A percentile compares a stretch with the other conserved stretches of the same genome.
These are phyloP conservation scores for Trichoderma sp. DNA, from an alignment of 2,329 filamentous ascomycete genomes.

Conservation along the genomic window DNA sequence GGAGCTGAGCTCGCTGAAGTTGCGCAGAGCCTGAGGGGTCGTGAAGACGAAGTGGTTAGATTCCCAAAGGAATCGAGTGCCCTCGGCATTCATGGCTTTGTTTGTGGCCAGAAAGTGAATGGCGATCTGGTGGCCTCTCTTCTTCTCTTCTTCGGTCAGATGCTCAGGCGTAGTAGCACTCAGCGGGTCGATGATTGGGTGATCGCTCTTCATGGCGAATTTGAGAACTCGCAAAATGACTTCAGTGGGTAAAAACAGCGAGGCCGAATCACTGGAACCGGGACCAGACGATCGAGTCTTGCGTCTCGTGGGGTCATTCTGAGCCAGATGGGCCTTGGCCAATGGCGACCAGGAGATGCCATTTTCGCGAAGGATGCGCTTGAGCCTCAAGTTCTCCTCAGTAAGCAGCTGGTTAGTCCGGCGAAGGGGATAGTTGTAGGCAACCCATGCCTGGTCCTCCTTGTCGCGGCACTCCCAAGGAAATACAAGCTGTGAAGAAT, in stretches of 20 bases:
- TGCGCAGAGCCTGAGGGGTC: slow-evolving; percentile 50
- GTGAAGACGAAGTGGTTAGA: slow-evolving; percentile 59
- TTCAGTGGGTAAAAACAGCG: slow-evolving; percentile 54
- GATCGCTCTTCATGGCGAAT: slow-evolving; percentile 51
- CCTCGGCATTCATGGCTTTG: slow-evolving; percentile 52
- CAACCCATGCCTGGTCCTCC: slow-evolving; percentile 51
- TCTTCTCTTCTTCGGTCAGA: slow-evolving; percentile 47
- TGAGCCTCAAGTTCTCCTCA: slow-evolving; percentile 53
- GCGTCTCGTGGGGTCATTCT: slow-evolving; percentile 36
- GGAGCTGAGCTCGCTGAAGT: slow-evolving; percentile 50
- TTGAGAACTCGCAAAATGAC: slow-evolving; percentile 55
- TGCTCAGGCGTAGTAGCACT: slow-evolving; percentile 47
- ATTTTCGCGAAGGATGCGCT: slow-evolving; percentile 54
- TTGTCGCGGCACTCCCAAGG: slow-evolving; percentile 57
- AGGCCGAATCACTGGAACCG: slow-evolving; percentile 33
- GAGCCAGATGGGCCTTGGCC: slow-evolving; percentile 38
- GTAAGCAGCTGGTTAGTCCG: slow-evolving; percentile 47
- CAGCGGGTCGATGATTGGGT: slow-evolving; percentile 58
- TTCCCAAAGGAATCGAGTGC: slow-evolving; percentile 52
- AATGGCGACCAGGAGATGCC: slow-evolving; percentile 53
- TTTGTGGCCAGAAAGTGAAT: slow-evolving; percentile 57
- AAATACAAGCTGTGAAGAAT: slow-evolving; percentile 37
- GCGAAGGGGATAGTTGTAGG: slow-evolving; percentile 53
- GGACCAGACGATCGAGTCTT: slow-evolving; percentile 38
- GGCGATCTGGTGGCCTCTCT: slow-evolving; percentile 51